These are phyloP conservation scores for Parietichytrium sp. DNA, from an alignment of 108 stramenopile genomes.

Conservation along the genomic window DNA sequence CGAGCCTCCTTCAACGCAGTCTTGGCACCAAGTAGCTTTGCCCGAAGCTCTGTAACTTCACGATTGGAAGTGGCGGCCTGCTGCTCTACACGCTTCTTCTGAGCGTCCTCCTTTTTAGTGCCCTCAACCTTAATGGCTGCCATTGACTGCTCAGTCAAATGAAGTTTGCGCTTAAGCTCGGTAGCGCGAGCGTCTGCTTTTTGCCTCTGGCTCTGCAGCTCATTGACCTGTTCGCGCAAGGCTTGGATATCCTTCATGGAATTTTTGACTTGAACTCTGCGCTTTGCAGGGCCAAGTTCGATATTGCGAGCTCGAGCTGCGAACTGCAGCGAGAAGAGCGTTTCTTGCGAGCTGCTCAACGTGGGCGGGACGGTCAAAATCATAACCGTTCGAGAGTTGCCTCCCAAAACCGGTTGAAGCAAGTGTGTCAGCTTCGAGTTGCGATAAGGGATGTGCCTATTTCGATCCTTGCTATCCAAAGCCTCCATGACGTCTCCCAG, in stretches of 20 bases:
- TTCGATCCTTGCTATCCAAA: conserved; percentile 46
- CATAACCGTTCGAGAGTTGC: conserved; percentile 52
- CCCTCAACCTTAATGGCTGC: background rate
- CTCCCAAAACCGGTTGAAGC: conserved; percentile 49
- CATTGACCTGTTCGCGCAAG: background rate
- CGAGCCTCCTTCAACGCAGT: background rate
- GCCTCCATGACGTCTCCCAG: conserved; percentile 96
- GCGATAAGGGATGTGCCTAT: conserved; percentile 64
- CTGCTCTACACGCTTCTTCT: background rate
- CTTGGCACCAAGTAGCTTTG: background rate
- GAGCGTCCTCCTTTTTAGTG: conserved; percentile 23
- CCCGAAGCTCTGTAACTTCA: conserved; percentile 4
- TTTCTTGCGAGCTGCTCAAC: conserved; percentile 47
- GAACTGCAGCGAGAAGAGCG: conserved; percentile 53
- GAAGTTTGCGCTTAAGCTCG: background rate
- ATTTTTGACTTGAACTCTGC: conserved; percentile 15
- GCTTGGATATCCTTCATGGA: background rate
- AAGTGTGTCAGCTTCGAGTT: conserved; percentile 66
- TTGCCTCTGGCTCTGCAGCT: background rate
- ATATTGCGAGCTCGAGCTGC: conserved; percentile 49
- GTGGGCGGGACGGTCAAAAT: conserved; percentile 45
- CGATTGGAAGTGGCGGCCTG: background rate
- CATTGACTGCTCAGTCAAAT: background rate
- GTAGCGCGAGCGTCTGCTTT: background rate
- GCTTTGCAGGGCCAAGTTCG: conserved; percentile 17